phyloP scores from a whole-genome alignment of 1,284 basidiomycete genomes.

The Trichosporon ovoides region DNA sequence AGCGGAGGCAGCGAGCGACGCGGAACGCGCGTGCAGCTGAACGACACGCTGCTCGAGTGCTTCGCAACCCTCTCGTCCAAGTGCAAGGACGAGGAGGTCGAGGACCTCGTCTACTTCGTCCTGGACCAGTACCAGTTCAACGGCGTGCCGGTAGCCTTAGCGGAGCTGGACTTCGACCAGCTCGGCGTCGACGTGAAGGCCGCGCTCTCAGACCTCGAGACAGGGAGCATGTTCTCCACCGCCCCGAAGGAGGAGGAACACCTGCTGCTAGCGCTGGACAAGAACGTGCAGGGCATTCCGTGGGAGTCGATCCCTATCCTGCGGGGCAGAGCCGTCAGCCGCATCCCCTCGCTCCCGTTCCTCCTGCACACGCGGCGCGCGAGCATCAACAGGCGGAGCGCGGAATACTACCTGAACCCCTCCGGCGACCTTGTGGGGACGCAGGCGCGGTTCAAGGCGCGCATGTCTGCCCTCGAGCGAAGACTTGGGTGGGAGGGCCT shows the following conservation, averaged over 20 bases:
- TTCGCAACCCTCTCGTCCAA: slow-evolving; percentile 75
- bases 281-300: slow-evolving; percentile 80
- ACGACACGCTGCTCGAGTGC: slow-evolving; percentile 70
- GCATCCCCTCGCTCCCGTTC: slow-evolving; percentile 85
- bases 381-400: slow-evolving; percentile 60
- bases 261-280: slow-evolving; percentile 84
- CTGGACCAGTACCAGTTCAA: slow-evolving; percentile 91
- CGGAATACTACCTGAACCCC: slow-evolving; percentile 86
- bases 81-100: slow-evolving; percentile 86
- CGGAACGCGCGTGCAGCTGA: slow-evolving; percentile 54
- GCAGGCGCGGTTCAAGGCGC: slow-evolving; percentile 71
- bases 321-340: slow-evolving; percentile 75
- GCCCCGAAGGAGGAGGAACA: slow-evolving; percentile 52
- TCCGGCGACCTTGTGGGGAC: slow-evolving; percentile 82
- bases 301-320: slow-evolving; percentile 94
- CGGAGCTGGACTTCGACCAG: slow-evolving; percentile 88
- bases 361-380: slow-evolving; percentile 54
- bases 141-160: slow-evolving; percentile 78
- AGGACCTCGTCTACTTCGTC: slow-evolving; percentile 90
- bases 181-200: slow-evolving; percentile 46
- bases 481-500: slow-evolving; percentile 76
- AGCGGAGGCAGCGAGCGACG: slow-evolving; percentile 54
- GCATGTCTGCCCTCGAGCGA: slow-evolving; percentile 63
- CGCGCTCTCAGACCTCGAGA: slow-evolving; percentile 64
- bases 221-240: slow-evolving; percentile 27